A percentile compares a stretch with the other conserved stretches of the same genome.
These are phyloP conservation scores for Posidonia oceanica DNA, from an alignment of 116 monocot genomes.

Conservation along the genomic window DNA sequence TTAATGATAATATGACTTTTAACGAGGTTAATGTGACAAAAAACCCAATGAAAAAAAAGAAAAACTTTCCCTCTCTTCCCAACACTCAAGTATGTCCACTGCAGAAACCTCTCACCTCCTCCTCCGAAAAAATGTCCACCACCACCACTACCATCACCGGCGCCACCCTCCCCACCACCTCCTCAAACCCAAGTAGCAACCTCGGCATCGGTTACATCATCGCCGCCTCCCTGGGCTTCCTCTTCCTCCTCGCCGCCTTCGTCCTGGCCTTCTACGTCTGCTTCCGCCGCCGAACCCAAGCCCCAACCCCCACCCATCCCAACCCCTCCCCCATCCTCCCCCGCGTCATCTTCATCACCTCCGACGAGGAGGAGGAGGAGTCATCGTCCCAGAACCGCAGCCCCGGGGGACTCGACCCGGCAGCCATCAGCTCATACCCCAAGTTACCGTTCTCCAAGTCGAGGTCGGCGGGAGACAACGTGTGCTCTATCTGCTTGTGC, in stretches of 20 bases:
- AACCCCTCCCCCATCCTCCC: constrained; percentile 14
- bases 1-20: too few species aligned
- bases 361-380: constrained; percentile 31
- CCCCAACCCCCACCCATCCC: not conserved
- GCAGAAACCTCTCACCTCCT: not conserved
- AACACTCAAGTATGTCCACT: not conserved
- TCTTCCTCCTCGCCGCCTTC: constrained; percentile 49
- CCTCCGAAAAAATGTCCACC: not conserved
- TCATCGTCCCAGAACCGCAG: constrained; percentile 1
- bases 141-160: not conserved
- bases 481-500: constrained; percentile 42
- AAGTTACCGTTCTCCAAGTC: constrained; percentile 36
- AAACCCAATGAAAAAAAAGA: not conserved
- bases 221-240: constrained; percentile 52
- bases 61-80: not conserved
- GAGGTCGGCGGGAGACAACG: constrained; percentile 3
- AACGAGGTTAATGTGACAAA: too few species aligned
- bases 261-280: constrained; percentile 61
- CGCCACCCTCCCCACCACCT: not conserved
- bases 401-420: constrained; percentile 41
- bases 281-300: constrained; percentile 22
- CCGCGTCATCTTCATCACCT: constrained; percentile 45
- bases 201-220: constrained; percentile 52
- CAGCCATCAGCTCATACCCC: constrained; percentile 54
- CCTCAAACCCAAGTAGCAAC: constrained; percentile 16